These are phyloP conservation scores for Suillus brevipes DNA, from an alignment of 768 basidiomycete genomes.

Conservation along the genomic window DNA sequence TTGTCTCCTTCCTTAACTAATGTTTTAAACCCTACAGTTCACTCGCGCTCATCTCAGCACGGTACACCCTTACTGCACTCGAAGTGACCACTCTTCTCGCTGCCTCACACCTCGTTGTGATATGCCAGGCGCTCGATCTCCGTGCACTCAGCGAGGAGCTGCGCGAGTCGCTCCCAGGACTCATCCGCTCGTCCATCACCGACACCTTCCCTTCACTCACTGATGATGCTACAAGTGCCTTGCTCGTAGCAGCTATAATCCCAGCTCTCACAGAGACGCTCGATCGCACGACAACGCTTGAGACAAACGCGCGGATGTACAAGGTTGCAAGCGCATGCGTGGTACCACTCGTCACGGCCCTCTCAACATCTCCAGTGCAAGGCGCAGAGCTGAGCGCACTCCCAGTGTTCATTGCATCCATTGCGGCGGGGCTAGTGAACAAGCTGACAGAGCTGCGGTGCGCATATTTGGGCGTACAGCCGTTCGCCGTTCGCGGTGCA, in stretches of 20 bases:
- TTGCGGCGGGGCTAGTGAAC: slow-evolving; percentile 18
- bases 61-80: slow-evolving; percentile 74
- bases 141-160: slow-evolving; percentile 75
- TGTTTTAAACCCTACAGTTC: slow-evolving; percentile 46
- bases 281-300: slow-evolving; percentile 71
- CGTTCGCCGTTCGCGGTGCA: slow-evolving; percentile 21
- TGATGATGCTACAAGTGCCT: neutral
- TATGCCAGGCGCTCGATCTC: slow-evolving; percentile 84
- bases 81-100: slow-evolving; percentile 77
- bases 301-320: slow-evolving; percentile 66
- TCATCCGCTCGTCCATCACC: slow-evolving; percentile 15
- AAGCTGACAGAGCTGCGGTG: slow-evolving; percentile 30
- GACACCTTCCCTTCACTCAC: slow-evolving; percentile 1
- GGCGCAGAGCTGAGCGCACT: slow-evolving; percentile 25
- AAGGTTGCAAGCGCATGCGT: slow-evolving; percentile 65
- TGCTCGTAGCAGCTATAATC: slow-evolving; percentile 32
- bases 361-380: slow-evolving; percentile 15
- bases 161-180: slow-evolving; percentile 29
- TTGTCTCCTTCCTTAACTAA: neutral
- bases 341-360: slow-evolving; percentile 57
- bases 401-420: slow-evolving; percentile 20
- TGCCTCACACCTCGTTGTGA: slow-evolving; percentile 72
- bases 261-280: slow-evolving; percentile 49
- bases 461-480: slow-evolving; percentile 28
- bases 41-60: slow-evolving; percentile 79